Evolutionary conservation across 257 asterid genomes (phyloP).

Genomic region (Solanum lycopersicoides): DNA sequence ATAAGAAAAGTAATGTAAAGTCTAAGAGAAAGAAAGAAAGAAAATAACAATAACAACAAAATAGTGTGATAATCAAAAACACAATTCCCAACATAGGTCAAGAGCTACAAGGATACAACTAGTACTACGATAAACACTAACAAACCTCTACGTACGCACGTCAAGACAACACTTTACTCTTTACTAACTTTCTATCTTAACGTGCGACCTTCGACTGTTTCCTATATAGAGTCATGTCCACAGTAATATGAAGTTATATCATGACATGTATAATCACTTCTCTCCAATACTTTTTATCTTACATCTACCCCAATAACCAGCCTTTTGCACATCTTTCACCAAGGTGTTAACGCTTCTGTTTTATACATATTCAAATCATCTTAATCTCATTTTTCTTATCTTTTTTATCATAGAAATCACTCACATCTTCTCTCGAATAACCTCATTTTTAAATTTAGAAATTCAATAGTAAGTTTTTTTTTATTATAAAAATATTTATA

Average conservation of each 20-base stretch:
- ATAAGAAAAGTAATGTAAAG: background rate
- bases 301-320: background rate
- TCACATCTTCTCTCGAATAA: too few relatives aligned
- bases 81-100: background rate
- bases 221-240: background rate
- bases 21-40: background rate
- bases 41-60: background rate
- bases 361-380: fast-evolving
- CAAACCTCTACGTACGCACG: fast-evolving
- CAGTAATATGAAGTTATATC: too few relatives aligned
- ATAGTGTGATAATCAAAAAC: background rate
- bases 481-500: too few relatives aligned
- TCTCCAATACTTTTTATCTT: too few relatives aligned
- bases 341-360: background rate
- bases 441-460: too few relatives aligned
- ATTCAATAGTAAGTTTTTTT: too few relatives aligned
- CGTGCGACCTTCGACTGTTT: fast-evolving
- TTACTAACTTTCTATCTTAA: background rate
- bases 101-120: background rate
- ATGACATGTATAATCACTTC: background rate
- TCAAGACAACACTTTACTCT: background rate
- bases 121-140: background rate
- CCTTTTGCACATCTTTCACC: background rate
- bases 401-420: fast-evolving
- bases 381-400: too few relatives aligned